Percentiles rank a stretch among this genome's conserved stretches.
These are phyloP conservation scores for Penicillium subrubescens DNA, from an alignment of 495 filamentous ascomycete genomes.

Conservation along the genomic window DNA sequence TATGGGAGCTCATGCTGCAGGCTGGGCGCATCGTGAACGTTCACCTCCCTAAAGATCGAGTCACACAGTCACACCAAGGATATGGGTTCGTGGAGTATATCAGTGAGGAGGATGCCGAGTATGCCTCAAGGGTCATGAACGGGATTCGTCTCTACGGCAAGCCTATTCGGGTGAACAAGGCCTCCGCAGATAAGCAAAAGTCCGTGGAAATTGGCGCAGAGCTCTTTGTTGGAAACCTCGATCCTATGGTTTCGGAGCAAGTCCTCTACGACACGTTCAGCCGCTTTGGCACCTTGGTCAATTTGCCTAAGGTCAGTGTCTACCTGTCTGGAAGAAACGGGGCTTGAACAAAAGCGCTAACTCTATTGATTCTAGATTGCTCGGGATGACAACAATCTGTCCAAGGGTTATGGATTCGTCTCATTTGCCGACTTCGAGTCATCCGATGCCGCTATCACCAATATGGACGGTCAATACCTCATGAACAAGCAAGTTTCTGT, in stretches of 20 bases:
- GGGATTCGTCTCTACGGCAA: conserved; percentile 91
- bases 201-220: conserved; percentile 94
- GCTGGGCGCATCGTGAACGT: conserved; percentile 96
- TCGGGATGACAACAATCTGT: conserved; percentile 85
- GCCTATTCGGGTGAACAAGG: conserved; percentile 96
- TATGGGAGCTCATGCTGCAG: conserved; percentile 98
- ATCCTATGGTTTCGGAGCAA: conserved; percentile 94
- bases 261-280: conserved; percentile 96
- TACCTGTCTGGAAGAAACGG: not conserved
- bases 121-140: conserved; percentile 96
- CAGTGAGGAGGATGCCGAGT: conserved; percentile 94
- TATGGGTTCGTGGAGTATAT: conserved; percentile 99
- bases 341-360: conserved; percentile 7
- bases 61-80: conserved; percentile 94
- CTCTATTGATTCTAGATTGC: conserved; percentile 60
- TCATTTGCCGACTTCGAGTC: conserved; percentile 94
- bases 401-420: conserved; percentile 96
- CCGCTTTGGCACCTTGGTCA: conserved; percentile 84
- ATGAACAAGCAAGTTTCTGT: conserved; percentile 96
- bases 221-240: conserved; percentile 94
- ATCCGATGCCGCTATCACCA: conserved; percentile 84
- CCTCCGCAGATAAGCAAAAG: conserved; percentile 94
- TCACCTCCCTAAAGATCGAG: conserved; percentile 95
- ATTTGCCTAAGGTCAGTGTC: conserved; percentile 68
- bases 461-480: conserved; percentile 96